These are phyloP conservation scores for Torulaspora microellipsoides DNA, from an alignment of 805 yeast species.

Conservation along the genomic window DNA sequence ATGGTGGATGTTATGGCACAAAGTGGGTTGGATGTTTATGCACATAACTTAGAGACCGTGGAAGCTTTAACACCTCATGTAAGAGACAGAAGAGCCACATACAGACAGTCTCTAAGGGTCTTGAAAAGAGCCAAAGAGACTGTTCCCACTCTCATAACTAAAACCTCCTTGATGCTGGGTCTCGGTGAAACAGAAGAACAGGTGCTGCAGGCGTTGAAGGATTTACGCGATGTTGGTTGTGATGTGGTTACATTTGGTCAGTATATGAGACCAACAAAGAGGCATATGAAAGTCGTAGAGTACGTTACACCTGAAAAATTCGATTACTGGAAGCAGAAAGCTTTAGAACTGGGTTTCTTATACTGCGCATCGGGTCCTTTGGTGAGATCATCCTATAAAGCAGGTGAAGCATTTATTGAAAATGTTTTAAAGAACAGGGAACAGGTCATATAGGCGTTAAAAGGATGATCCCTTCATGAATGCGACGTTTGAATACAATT, in stretches of 20 bases:
- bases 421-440: constrained; percentile 78
- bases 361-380: constrained; percentile 97
- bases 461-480: no score
- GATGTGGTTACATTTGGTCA: constrained; percentile 98
- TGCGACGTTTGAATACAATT: no score
- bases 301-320: constrained; percentile 92
- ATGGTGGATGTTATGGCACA: constrained; percentile 75
- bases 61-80: constrained; percentile 92
- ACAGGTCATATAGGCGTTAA: not conserved
- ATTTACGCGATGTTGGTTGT: constrained; percentile 69
- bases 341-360: constrained; percentile 83
- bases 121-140: constrained; percentile 74
- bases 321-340: constrained; percentile 85
- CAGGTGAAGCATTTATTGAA: constrained; percentile 96
- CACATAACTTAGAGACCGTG: constrained; percentile 95
- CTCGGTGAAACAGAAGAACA: constrained; percentile 95
- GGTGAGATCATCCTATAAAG: constrained; percentile 94
- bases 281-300: constrained; percentile 98
- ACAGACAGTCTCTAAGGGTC: constrained; percentile 78
- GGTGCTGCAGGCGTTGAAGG: constrained; percentile 65
- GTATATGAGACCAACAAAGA: constrained; percentile 97
- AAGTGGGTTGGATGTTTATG: constrained; percentile 92
- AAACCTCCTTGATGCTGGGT: constrained; percentile 94
- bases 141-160: constrained; percentile 74
- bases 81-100: constrained; percentile 95